Evolutionary conservation across 106 monocot genomes (phyloP).

Genomic region (Dioscorea zingiberensis): DNA sequence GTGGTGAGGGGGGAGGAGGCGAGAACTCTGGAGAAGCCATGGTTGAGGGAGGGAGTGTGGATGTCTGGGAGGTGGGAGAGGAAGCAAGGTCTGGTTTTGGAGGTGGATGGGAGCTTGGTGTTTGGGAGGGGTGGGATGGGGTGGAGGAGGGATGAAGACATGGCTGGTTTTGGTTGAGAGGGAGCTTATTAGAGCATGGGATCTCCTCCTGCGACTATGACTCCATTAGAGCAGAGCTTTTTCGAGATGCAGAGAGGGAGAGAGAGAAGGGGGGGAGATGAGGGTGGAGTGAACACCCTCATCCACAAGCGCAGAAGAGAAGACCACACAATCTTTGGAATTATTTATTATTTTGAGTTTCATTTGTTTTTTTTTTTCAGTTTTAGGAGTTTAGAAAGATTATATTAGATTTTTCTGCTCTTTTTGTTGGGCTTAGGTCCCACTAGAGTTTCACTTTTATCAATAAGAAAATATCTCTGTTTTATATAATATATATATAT

Average conservation of each 20-base stretch:
- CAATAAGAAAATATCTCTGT: too few species aligned
- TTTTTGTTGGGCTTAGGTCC: too few species aligned
- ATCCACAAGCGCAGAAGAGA: conserved; percentile 1
- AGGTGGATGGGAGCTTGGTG: conserved; percentile 1
- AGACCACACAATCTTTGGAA: not conserved
- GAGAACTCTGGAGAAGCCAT: conserved; percentile 23
- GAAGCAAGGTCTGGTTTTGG: conserved; percentile 13
- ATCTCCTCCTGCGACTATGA: not conserved
- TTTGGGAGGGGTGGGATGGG: conserved; percentile 25
- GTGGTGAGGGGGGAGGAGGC: conserved; percentile 18
- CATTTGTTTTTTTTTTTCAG: too few species aligned
- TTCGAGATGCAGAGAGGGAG: not conserved
- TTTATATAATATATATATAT: too few species aligned
- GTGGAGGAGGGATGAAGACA: conserved; percentile 25
- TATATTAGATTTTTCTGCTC: too few species aligned
- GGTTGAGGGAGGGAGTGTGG: conserved; percentile 14
- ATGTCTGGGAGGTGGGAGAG: conserved; percentile 21
- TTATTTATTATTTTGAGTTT: too few species aligned
- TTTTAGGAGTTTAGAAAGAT: too few species aligned
- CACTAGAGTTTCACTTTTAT: too few species aligned
- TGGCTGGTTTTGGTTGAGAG: not conserved
- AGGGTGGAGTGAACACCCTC: not conserved
- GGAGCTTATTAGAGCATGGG: not conserved
- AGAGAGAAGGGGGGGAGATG: not conserved
- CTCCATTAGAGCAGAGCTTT: not conserved